Evolutionary conservation across 1,139 yeast genomes (phyloP).

Genomic region (Hyphopichia burtonii): DNA sequence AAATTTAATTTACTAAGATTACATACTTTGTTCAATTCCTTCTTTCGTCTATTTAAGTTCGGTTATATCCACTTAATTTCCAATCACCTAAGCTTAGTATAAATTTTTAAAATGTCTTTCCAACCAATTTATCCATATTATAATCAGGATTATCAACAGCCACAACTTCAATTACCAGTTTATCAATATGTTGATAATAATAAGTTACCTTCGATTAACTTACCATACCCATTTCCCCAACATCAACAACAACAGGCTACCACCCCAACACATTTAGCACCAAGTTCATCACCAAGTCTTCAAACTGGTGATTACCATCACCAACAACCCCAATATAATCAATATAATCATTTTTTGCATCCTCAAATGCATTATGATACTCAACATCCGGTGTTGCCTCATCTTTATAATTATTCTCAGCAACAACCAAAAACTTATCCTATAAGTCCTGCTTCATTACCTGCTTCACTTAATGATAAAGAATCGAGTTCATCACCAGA

Average conservation of each 20-base stretch:
- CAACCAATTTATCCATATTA: background rate
- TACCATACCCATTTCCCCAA: background rate
- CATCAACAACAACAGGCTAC: background rate
- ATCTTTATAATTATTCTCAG: background rate
- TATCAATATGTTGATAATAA: background rate
- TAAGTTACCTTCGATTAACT: background rate
- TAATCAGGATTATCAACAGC: background rate
- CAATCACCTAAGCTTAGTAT: no score
- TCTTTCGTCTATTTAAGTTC: background rate
- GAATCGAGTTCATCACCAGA: background rate
- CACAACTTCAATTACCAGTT: background rate
- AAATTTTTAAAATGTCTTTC: background rate
- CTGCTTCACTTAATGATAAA: slow-evolving; percentile 8
- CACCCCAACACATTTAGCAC: no score
- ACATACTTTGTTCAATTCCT: no score
- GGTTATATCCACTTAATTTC: background rate
- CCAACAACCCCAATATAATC: slow-evolving; percentile 5
- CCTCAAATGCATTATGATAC: background rate
- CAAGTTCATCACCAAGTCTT: no score
- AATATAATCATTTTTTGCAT: background rate
- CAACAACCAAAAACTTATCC: slow-evolving; percentile 8
- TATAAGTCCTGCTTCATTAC: slow-evolving; percentile 12
- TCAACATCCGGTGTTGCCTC: background rate
- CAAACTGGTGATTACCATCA: background rate
- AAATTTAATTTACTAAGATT: no score